phyloP scores from a whole-genome alignment of 2,329 filamentous ascomycete species.

The Macrophomina tecta region DNA sequence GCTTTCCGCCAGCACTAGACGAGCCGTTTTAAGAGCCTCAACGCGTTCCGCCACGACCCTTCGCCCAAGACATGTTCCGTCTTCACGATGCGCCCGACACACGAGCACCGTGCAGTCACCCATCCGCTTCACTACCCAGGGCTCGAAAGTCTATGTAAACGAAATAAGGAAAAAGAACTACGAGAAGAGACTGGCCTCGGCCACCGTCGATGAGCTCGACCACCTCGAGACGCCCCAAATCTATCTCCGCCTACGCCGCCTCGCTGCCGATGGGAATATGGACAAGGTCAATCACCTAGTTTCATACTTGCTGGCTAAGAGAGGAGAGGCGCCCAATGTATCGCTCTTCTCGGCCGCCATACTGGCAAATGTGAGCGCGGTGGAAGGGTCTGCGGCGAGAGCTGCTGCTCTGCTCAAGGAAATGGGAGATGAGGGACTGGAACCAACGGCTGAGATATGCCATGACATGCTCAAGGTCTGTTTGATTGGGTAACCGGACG shows the following conservation, averaged over 20 bases:
- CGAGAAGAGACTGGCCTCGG: not conserved
- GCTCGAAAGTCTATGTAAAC: not conserved
- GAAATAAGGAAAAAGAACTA: not conserved
- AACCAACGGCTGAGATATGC: slow-evolving; percentile 70
- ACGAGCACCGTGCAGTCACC: not conserved
- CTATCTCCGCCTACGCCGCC: slow-evolving; percentile 1
- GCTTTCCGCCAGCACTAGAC: not conserved
- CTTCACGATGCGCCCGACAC: slow-evolving; percentile 2
- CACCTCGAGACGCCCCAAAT: not conserved
- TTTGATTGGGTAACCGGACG: not conserved
- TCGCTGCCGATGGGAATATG: slow-evolving; percentile 1
- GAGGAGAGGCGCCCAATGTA: slow-evolving; percentile 61
- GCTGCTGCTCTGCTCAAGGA: slow-evolving; percentile 72
- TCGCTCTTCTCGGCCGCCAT: slow-evolving; percentile 77
- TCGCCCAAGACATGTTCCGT: not conserved
- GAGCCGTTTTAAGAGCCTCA: not conserved
- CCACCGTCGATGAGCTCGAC: not conserved
- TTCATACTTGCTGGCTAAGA: slow-evolving; percentile 59
- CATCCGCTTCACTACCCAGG: not conserved
- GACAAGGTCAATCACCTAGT: slow-evolving; percentile 42
- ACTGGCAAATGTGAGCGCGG: slow-evolving; percentile 69
- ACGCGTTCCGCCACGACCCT: not conserved
- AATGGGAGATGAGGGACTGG: slow-evolving; percentile 68
- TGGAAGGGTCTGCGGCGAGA: slow-evolving; percentile 69
- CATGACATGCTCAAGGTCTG: slow-evolving; percentile 72